Base-by-base conservation (phyloP, 1,139 yeast genomes). In the Yamadazyma atmosphaerica region DNA sequence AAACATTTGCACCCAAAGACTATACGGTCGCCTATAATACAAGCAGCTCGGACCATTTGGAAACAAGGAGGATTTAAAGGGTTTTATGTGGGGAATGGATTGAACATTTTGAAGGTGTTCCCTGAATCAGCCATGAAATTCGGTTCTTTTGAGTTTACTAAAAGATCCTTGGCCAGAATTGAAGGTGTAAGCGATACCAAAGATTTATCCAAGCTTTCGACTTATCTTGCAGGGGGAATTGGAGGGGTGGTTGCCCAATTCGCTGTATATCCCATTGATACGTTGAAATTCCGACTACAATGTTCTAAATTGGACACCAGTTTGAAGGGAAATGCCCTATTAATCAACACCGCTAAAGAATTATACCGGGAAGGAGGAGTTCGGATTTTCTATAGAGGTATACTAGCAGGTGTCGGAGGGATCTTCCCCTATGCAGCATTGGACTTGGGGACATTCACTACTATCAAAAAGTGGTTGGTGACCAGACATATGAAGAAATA, bases 101-200 rank as follows among this genome's bases (percentile, higher is more conserved):
- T 92, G 28, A 92, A 92, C 58, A 90, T 86, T n/a, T 58, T 89
- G 43, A 92, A 92, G 57, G 97, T 92, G 22, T 88, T 92, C 56
- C 98, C 98, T 0, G 98, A 92, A 60, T 85, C 96, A 32, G 97
- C 98, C 3, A 92, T 92, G 80, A 92, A 92, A 58, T 92, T 92
- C 62, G 98, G 98, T 3, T 83, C 96, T 3, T 92, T 92, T 60
- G 98, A 92, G 60, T 78, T 90, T 4, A 82, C 92, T 0, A 92
- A 92, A 54, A 72, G 86, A 42, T 58, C 84, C 32, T 69, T 92
- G 54, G 85, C 95, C n/a, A 60, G 67, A 23, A 45, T 89, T 6
- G 96, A 88, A 61, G 96, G 96, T 9, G 81, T 81, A 2, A 73
- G 74, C 15, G 94, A 87, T 55, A 77, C 86, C 2, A 63, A 83